Evolutionary conservation across 2,329 filamentous ascomycete genomes (phyloP).

Genomic region (Pseudogymnoascus sp.): DNA sequence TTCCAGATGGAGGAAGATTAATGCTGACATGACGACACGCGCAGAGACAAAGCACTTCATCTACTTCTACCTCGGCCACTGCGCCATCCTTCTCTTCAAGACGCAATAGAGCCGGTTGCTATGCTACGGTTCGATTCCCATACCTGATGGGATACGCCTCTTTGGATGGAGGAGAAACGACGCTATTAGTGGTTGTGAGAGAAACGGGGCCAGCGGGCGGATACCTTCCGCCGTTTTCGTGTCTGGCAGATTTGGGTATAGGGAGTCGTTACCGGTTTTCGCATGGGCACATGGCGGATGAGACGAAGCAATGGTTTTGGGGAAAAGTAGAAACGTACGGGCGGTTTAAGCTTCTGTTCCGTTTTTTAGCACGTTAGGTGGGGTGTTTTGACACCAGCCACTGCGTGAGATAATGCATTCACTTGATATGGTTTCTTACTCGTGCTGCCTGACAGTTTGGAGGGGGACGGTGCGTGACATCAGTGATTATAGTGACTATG

Average conservation of each 20-base stretch:
- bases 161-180: background rate
- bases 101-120: slow-evolving; percentile 61
- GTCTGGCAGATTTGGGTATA: background rate
- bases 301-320: background rate
- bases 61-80: slow-evolving; percentile 99
- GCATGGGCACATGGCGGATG: background rate
- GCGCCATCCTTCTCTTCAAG: slow-evolving; percentile 97
- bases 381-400: background rate
- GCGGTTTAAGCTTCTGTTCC: background rate
- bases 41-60: slow-evolving; percentile 99
- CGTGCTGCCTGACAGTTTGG: background rate
- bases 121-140: background rate
- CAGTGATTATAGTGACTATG: no score
- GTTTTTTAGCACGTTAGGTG: background rate
- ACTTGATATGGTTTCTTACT: background rate
- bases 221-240: background rate
- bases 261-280: background rate
- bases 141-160: background rate
- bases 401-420: background rate
- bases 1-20: background rate
- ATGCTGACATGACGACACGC: background rate
- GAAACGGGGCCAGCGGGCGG: background rate
- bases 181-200: background rate
- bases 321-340: background rate
- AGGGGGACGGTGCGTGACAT: background rate